Evolutionary conservation across 2,329 filamentous ascomycete genomes (phyloP).

Genomic region (Colletotrichum lupini): DNA sequence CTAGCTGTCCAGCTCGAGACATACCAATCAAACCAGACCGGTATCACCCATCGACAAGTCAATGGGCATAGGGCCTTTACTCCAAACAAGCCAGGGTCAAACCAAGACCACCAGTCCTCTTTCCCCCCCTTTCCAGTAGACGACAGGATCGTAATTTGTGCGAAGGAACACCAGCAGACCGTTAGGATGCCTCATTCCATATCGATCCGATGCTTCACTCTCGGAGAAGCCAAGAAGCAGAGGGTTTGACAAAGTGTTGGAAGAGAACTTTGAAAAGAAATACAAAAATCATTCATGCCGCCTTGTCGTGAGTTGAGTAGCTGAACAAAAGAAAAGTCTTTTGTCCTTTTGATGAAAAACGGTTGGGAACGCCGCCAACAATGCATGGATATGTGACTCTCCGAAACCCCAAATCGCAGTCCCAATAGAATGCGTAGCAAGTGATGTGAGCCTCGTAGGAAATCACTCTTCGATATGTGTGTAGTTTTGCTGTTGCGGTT

Average conservation of each 20-base stretch:
- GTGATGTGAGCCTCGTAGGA: conserved; percentile 9
- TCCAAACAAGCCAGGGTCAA: conserved; percentile 28
- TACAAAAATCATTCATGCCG: conserved; percentile 34
- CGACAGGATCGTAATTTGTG: neutral
- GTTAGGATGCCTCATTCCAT: conserved; percentile 26
- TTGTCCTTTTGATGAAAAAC: conserved; percentile 33
- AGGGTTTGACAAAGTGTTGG: conserved; percentile 29
- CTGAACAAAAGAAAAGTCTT: conserved; percentile 36
- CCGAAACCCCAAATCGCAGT: conserved; percentile 32
- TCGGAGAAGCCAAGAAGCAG: conserved; percentile 36
- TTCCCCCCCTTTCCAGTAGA: conserved; percentile 8
- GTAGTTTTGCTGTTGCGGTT: neutral
- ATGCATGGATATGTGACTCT: conserved; percentile 46
- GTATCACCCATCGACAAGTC: conserved; percentile 16
- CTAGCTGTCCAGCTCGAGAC: conserved; percentile 7
- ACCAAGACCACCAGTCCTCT: conserved; percentile 24
- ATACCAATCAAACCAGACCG: conserved; percentile 18
- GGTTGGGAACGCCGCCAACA: conserved; percentile 47
- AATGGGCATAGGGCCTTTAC: conserved; percentile 16
- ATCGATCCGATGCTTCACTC: conserved; percentile 21
- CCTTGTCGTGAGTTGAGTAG: conserved; percentile 35
- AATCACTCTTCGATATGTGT: conserved; percentile 12
- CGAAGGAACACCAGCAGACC: conserved; percentile 31
- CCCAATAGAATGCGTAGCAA: conserved; percentile 31
- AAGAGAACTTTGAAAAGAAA: conserved; percentile 32